Base-by-base conservation (phyloP, 73 alveolate genomes). In the Halteria grandinella region DNA sequence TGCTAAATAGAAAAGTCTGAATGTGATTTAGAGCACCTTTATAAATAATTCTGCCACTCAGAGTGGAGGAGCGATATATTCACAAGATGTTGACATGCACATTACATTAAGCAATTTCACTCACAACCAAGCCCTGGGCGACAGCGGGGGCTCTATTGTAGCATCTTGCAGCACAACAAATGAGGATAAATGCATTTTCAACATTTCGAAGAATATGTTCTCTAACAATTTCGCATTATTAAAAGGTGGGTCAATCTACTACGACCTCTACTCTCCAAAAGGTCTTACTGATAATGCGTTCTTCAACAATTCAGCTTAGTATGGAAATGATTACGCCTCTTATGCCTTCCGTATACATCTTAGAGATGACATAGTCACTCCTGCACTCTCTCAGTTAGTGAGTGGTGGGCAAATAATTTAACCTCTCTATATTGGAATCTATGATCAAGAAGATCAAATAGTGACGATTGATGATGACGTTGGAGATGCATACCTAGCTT, bases 201-300 rank as follows among this genome's bases (percentile, higher is more conserved):
- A 53, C 39, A 53, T 21, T 6, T 53, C 10, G 10, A 53, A 23
- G 11, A 53, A 53, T 25, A 36, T 24, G 7, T 62, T 62, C 40
- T 2, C 31, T 2, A 1, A 62, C 10, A 62, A 62, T 39, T 37
- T 14, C 3, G 78, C 78, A 3, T 25, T 18, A 1, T 17, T 32
- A 17, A 32, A 37, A 15, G 78, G 78, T n/a, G 78, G 78, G 40
- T 17, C 78, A 3, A 62, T 62, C 15, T 15, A 36, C 11, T 62
- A 62, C 28, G 21, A 62, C 20, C 36, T 62, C 18, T 62, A 10
- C 60, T 14, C 17, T 11, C 78, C 78, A 36, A 7, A 32, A 14
- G 23, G 23, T 4, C 10, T 53, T 5, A 6, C 4, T 4, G 6
- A 40, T 12, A 53, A 53, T 53, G 17, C 17, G 5, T 53, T 53